These are phyloP conservation scores for Zancudomyces culisetae DNA, from an alignment of 371 early-diverging fungal species.

Conservation along the genomic window DNA sequence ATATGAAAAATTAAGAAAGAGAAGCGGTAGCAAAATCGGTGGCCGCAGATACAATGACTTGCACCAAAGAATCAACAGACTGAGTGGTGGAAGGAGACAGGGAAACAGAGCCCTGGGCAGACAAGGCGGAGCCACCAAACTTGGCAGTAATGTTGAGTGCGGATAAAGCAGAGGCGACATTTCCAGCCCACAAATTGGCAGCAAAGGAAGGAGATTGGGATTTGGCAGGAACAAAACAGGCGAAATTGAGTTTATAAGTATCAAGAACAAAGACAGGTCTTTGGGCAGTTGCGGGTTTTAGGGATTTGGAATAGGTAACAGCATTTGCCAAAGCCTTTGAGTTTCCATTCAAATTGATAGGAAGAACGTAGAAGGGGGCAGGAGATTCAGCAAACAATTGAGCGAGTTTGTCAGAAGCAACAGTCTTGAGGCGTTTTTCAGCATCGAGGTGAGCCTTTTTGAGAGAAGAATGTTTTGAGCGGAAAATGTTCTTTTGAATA, in stretches of 20 bases:
- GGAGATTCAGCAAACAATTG: slow-evolving; percentile 51
- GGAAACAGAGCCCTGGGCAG: slow-evolving; percentile 67
- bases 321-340: slow-evolving; percentile 25
- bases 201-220: slow-evolving; percentile 46
- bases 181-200: slow-evolving; percentile 78
- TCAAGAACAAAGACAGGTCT: slow-evolving; percentile 55
- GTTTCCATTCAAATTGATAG: slow-evolving; percentile 19
- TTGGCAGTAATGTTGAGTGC: slow-evolving; percentile 90
- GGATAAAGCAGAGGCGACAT: slow-evolving; percentile 49
- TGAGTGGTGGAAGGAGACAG: slow-evolving; percentile 69
- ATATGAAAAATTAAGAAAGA: too few species aligned
- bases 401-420: slow-evolving; percentile 60
- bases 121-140: slow-evolving; percentile 69
- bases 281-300: slow-evolving; percentile 50
- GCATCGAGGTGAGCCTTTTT: slow-evolving; percentile 72
- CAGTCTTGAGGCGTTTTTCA: slow-evolving; percentile 74
- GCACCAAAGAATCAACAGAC: slow-evolving; percentile 28
- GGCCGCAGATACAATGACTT: slow-evolving; percentile 58
- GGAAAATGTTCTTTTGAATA: slow-evolving; percentile 55
- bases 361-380: slow-evolving; percentile 31
- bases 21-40: slow-evolving; percentile 45
- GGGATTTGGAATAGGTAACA: slow-evolving; percentile 47
- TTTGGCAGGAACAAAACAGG: slow-evolving; percentile 62
- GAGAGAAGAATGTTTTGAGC: slow-evolving; percentile 40
- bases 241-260: slow-evolving; percentile 52